Evolutionary conservation across 2,329 filamentous ascomycete species (phyloP).

Genomic region (Diaporthe vaccinii): DNA sequence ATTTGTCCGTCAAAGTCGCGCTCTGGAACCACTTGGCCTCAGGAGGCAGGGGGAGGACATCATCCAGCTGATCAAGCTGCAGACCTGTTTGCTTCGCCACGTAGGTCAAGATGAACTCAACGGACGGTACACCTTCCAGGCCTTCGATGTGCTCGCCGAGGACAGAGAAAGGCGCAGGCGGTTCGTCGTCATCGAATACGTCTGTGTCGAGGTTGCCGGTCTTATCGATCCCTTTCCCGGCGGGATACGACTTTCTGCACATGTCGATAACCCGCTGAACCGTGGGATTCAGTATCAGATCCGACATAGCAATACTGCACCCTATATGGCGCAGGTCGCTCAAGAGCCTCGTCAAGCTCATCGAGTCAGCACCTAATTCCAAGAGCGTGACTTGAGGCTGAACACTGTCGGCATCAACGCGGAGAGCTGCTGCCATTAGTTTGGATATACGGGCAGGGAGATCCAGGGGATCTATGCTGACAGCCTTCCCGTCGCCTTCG

Average conservation of each 20-base stretch:
- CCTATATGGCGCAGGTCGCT: not conserved
- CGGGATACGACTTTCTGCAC: not conserved
- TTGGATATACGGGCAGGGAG: not conserved
- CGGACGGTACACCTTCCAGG: not conserved
- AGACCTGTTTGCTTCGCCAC: conserved; percentile 12
- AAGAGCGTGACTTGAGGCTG: not conserved
- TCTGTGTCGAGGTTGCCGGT: not conserved
- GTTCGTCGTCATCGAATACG: not conserved
- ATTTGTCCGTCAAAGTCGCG: not conserved
- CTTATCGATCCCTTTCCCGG: not conserved
- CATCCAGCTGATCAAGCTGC: conserved; percentile 8
- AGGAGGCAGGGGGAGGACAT: not conserved
- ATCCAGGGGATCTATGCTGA: not conserved
- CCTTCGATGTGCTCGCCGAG: not conserved
- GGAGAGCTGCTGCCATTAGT: not conserved
- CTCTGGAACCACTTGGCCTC: conserved; percentile 16
- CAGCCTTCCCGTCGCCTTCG: not conserved
- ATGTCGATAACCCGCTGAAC: conserved; percentile 13
- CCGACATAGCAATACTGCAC: conserved; percentile 25
- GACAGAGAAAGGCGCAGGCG: conserved; percentile 19
- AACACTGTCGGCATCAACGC: not conserved
- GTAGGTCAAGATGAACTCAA: not conserved
- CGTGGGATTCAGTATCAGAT: conserved; percentile 21
- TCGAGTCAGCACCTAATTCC: conserved; percentile 28
- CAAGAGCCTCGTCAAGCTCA: conserved; percentile 21